These are phyloP conservation scores for Yarrowia sp. DNA, from an alignment of 805 yeast species.

Conservation along the genomic window DNA sequence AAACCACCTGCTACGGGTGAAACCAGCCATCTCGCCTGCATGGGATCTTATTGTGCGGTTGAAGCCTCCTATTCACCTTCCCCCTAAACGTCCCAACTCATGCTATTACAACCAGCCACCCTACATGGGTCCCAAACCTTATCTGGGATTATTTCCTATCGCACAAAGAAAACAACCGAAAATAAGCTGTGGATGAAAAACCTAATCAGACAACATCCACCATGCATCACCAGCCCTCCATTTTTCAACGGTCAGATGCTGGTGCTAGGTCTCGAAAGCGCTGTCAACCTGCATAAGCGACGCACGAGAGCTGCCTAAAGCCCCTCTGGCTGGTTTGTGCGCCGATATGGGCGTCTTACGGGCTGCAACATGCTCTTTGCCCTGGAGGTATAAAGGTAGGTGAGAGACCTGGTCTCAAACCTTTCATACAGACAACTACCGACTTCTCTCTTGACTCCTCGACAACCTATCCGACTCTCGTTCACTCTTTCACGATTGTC, in stretches of 20 bases:
- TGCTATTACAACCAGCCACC: neutral
- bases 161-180: neutral
- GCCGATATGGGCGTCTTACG: neutral
- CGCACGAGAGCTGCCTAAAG: neutral
- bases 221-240: constrained; percentile 10
- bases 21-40: constrained; percentile 29
- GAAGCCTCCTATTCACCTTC: neutral
- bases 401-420: neutral
- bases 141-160: neutral
- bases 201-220: constrained; percentile 11
- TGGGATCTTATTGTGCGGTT: constrained; percentile 1
- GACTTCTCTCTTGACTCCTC: neutral
- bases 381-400: neutral
- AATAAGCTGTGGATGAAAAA: neutral
- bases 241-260: constrained; percentile 14
- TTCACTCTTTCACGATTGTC: constrained; percentile 32
- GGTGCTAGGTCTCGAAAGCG: constrained; percentile 1
- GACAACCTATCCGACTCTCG: neutral
- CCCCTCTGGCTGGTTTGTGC: constrained; percentile 10
- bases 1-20: too few relatives aligned
- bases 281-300: constrained; percentile 4
- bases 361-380: neutral
- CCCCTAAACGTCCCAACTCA: neutral
- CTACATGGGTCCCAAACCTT: constrained; percentile 8
- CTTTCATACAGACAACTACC: neutral